Evolutionary conservation across 257 asterid species (phyloP).

Genomic region (Nicotiana attenuata): DNA sequence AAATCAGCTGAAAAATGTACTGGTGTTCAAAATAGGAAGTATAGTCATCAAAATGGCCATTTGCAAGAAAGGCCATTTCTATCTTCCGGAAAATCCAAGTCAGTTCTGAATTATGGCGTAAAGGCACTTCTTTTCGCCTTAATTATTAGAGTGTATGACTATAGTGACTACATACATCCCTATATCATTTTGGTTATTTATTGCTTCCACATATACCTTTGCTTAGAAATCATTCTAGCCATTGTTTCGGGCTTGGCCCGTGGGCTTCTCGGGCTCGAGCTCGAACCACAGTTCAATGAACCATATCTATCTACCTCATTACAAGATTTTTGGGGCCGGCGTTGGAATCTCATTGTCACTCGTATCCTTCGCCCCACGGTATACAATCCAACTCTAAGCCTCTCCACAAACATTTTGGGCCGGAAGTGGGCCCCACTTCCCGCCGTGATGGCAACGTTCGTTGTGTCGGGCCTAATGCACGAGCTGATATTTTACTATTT

Average conservation of each 20-base stretch:
- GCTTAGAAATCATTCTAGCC: constrained; percentile 49
- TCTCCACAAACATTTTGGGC: constrained; percentile 33
- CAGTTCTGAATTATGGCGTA: constrained; percentile 28
- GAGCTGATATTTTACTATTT: constrained; percentile 69
- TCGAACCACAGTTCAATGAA: constrained; percentile 81
- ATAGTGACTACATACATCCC: constrained; percentile 28
- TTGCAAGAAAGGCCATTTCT: background rate
- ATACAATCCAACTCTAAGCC: constrained; percentile 43
- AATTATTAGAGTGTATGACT: constrained; percentile 38
- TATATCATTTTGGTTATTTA: constrained; percentile 23
- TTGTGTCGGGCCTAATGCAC: constrained; percentile 58
- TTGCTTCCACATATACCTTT: constrained; percentile 46
- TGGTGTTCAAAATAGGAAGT: background rate
- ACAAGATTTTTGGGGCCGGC: constrained; percentile 82
- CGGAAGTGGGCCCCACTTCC: constrained; percentile 54
- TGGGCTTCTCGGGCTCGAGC: constrained; percentile 47
- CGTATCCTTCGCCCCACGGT: constrained; percentile 68
- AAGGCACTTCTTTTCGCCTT: constrained; percentile 42
- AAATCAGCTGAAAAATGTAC: background rate
- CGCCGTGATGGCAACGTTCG: constrained; percentile 46
- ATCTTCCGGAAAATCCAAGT: background rate
- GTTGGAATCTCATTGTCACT: constrained; percentile 88
- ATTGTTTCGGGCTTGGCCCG: constrained; percentile 48
- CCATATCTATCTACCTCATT: constrained; percentile 67
- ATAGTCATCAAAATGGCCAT: background rate